Conservation (phyloP, 2,329 filamentous ascomycete genomes). For the Cephalotrichum gorgonifer region DNA sequence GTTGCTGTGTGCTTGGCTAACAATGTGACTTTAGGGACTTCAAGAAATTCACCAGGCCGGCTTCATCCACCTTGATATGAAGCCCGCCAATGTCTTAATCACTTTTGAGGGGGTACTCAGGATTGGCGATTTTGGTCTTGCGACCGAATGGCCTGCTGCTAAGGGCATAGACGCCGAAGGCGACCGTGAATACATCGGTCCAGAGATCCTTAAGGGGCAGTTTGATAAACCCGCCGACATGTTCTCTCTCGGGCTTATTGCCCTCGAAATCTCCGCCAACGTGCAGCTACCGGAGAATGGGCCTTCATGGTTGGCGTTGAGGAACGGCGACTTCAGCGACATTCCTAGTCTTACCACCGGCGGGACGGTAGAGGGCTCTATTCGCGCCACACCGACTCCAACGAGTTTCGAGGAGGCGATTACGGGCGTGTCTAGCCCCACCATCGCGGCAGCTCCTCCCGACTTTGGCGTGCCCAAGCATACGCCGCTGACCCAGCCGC, state of each 20-base stretch:
- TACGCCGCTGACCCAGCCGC: conserved; percentile 51
- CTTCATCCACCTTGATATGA: conserved; percentile 77
- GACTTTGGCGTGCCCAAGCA: conserved; percentile 34
- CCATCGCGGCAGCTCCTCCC: conserved; percentile 2
- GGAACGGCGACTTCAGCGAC: conserved; percentile 80
- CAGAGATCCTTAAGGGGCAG: conserved; percentile 77
- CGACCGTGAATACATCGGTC: conserved; percentile 91
- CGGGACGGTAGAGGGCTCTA: conserved; percentile 50
- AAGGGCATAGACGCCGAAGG: conserved; percentile 79
- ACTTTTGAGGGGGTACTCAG: conserved; percentile 73
- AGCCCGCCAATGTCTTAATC: conserved; percentile 76
- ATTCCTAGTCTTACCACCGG: conserved; percentile 82
- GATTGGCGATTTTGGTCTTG: conserved; percentile 80
- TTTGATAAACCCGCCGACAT: conserved; percentile 89
- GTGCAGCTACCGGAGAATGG: conserved; percentile 91
- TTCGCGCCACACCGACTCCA: neutral
- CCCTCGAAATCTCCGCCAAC: conserved; percentile 90
- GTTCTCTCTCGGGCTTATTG: conserved; percentile 88
- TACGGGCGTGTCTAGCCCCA: conserved; percentile 1
- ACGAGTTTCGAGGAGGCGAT: neutral
- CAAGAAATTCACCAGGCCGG: conserved; percentile 82
- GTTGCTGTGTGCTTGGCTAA: neutral
- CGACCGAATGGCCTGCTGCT: conserved; percentile 66
- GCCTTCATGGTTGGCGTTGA: conserved; percentile 77
- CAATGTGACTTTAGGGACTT: conserved; percentile 50